Evolutionary conservation across 2,329 filamentous ascomycete species (phyloP), one percentile per base, ranked within the genome.

Genomic region (Dothidotthia symphoricarpi): DNA sequence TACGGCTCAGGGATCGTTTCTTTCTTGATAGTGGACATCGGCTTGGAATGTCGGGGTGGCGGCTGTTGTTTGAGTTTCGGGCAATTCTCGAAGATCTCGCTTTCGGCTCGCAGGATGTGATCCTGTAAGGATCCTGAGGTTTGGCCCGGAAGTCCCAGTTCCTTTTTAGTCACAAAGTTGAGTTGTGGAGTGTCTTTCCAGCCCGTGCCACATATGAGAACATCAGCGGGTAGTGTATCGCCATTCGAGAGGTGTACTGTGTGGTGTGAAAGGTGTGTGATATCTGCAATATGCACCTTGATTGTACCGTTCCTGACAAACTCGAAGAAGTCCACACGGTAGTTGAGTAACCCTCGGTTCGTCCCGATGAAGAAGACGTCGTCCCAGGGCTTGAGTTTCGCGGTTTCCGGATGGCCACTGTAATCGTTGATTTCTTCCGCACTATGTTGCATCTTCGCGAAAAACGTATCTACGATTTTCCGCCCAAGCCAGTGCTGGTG

Each of bases 311-410:
- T 62, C 15, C 69, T 70, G 6, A 85, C 70, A 7, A 80, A 64
- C 10, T 78, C 73, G 53, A 81, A 77, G 50, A 84, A 73, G 45
- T 78, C 69, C 7, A 66, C 68, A 0, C 70, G 68, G 51, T 79
- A 84, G 53, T 83, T 84, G 32, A 82, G 66, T 12, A 83, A 77
- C 25, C 76, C 75, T 15, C 82, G 69, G 2, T 72, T 72, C 2
- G 71, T 73, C 0, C 75, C 79, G 10, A 76, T 75, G 71, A 75
- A 84, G 47, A 72, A 69, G 0, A 67, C 57, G 7, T 56, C 51
- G 28, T 67, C 52, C 66, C 68, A 69, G 0, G 70, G 69, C 39
- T 66, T 67, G 31, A 73, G 49, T 39, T 70, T 71, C 9, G 51
- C 43, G 3, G 65, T 62, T 38, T 71, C 68, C 1, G 61, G 47